Evolutionary conservation across 306 rosid species (phyloP).

Genomic region (Citrullus mucosospermus): DNA sequence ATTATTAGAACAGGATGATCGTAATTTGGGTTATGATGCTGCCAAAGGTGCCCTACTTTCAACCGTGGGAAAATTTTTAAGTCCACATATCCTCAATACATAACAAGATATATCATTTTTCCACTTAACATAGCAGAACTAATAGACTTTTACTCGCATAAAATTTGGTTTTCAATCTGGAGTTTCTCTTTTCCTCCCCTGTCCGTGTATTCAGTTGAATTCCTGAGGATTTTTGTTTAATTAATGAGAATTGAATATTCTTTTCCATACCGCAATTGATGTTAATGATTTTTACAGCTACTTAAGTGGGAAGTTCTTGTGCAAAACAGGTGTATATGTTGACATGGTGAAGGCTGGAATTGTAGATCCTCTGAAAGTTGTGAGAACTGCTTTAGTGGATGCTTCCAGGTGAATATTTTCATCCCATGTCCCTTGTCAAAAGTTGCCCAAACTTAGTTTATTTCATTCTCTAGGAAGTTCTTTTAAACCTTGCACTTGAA

Average conservation of each 20-base stretch:
- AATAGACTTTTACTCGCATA: not conserved
- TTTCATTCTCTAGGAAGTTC: not conserved
- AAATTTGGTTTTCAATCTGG: not conserved
- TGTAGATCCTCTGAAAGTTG: constrained; percentile 83
- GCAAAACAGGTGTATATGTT: constrained; percentile 59
- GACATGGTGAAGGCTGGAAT: constrained; percentile 88
- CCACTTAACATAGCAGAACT: not conserved
- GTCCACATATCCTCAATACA: not conserved
- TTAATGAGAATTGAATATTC: not conserved
- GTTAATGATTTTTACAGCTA: not conserved
- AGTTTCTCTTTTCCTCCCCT: not conserved
- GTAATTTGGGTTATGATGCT: constrained; percentile 58
- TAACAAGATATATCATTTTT: not conserved
- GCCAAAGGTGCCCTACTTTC: constrained; percentile 47
- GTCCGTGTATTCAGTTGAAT: not conserved
- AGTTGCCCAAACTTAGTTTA: not conserved
- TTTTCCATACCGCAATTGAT: not conserved
- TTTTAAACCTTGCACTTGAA: not conserved
- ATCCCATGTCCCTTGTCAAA: not conserved
- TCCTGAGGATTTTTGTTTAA: not conserved
- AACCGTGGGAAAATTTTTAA: not conserved
- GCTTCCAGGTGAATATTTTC: constrained; percentile 69
- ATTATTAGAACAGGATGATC: constrained; percentile 78
- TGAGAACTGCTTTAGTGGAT: constrained; percentile 77
- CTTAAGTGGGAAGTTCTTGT: not conserved